Percentiles rank a stretch among this genome's conserved stretches.
phyloP scores from a whole-genome alignment of 345 rosid genomes.

The Microcos paniculata region DNA sequence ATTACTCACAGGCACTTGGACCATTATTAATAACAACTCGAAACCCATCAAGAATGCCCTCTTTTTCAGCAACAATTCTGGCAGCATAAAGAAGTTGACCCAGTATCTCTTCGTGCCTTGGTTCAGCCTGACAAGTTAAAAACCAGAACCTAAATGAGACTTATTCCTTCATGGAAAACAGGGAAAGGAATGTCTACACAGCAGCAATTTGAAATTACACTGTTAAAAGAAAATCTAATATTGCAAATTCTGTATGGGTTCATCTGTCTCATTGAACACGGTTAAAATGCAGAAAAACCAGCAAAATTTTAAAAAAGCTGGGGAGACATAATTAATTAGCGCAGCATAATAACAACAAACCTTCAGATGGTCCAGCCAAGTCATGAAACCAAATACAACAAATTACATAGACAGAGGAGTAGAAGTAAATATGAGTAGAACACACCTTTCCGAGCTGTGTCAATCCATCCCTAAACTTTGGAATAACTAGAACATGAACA shows the following conservation, averaged over 20 bases:
- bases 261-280: neutral
- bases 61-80: conserved; percentile 87
- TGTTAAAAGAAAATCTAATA: neutral
- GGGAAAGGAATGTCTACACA: neutral
- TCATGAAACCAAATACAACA: neutral
- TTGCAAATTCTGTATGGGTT: neutral
- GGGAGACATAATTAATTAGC: neutral
- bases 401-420: neutral
- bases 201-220: neutral
- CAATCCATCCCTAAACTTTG: conserved; percentile 81
- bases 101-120: conserved; percentile 66
- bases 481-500: conserved; percentile 86
- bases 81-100: conserved; percentile 77
- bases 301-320: neutral
- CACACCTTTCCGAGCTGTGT: conserved; percentile 70
- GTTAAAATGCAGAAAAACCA: neutral
- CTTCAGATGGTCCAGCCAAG: neutral
- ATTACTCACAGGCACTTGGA: conserved; percentile 65
- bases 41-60: conserved; percentile 83
- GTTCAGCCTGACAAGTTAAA: conserved; percentile 59
- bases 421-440: neutral
- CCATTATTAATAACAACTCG: conserved; percentile 95
- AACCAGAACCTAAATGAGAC: neutral
- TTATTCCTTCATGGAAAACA: neutral
- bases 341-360: neutral